phyloP scores from a whole-genome alignment of 2,329 filamentous ascomycete species.

The Metarhizium anisopliae region DNA sequence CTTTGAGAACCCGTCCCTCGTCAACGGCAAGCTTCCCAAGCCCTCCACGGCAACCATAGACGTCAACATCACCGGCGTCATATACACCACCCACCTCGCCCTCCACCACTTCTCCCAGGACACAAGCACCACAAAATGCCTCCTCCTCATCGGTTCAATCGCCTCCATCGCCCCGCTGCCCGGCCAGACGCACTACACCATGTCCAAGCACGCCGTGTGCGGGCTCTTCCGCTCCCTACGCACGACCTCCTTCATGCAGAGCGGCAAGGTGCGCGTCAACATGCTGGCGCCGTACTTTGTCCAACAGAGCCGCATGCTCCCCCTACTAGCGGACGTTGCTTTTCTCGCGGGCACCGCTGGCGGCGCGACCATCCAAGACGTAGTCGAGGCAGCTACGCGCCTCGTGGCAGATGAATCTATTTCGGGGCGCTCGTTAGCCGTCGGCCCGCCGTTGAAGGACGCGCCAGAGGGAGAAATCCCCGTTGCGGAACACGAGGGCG shows the following conservation, averaged over 20 bases:
- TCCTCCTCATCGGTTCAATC: conserved; percentile 55
- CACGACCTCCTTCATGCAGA: conserved; percentile 28
- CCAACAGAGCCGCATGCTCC: conserved; percentile 47
- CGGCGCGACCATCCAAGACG: conserved; percentile 45
- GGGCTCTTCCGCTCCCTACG: conserved; percentile 55
- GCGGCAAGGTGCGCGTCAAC: conserved; percentile 48
- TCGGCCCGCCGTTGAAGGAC: conserved; percentile 43
- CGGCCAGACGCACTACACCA: conserved; percentile 43
- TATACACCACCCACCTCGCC: conserved; percentile 58
- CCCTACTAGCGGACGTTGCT: conserved; percentile 34
- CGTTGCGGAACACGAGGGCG: conserved; percentile 24
- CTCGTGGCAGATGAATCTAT: conserved; percentile 50
- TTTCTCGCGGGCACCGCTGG: conserved; percentile 45
- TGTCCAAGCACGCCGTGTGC: conserved; percentile 57
- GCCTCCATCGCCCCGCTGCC: conserved; percentile 42
- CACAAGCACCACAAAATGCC: conserved; percentile 38
- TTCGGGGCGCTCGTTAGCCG: conserved; percentile 45
- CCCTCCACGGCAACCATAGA: conserved; percentile 47
- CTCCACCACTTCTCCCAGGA: conserved; percentile 32
- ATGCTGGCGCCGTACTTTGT: conserved; percentile 59
- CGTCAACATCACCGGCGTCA: conserved; percentile 54
- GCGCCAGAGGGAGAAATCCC: conserved; percentile 24
- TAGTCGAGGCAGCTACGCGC: conserved; percentile 54
- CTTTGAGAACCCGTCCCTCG: conserved; percentile 39
- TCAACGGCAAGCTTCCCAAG: conserved; percentile 29